These are phyloP conservation scores for Camelina neglecta DNA, from an alignment of 345 rosid genomes.

Conservation along the genomic window DNA sequence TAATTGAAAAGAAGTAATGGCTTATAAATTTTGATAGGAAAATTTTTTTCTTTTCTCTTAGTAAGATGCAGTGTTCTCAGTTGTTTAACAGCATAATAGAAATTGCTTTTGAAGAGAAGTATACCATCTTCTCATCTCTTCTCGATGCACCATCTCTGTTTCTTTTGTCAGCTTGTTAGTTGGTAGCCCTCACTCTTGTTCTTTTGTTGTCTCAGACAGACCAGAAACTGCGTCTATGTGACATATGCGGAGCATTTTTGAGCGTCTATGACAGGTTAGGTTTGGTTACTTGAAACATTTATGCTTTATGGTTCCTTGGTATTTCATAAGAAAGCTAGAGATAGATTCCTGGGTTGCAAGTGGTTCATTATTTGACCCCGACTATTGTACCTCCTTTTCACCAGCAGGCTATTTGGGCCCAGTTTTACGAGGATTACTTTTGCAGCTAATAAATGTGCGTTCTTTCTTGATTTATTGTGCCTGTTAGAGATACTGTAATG, in stretches of 20 bases:
- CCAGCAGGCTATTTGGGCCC: slow-evolving; percentile 99
- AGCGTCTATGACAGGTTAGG: slow-evolving; percentile 96
- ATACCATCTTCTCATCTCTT: slow-evolving; percentile 11
- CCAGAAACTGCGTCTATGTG: slow-evolving; percentile 99
- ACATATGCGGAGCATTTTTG: slow-evolving; percentile 99
- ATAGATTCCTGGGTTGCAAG: slow-evolving; percentile 75
- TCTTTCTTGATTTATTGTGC: slow-evolving; percentile 69
- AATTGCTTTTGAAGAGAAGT: slow-evolving; percentile 22
- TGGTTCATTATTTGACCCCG: slow-evolving; percentile 90
- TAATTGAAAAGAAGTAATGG: background rate
- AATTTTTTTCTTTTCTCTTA: background rate
- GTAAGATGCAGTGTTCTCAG: background rate
- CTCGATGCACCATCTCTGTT: background rate
- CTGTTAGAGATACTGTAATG: slow-evolving; percentile 51
- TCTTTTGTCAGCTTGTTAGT: background rate
- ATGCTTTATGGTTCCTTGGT: slow-evolving; percentile 41
- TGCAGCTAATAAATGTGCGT: slow-evolving; percentile 99
- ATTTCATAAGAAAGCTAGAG: slow-evolving; percentile 52
- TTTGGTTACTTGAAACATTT: slow-evolving; percentile 27
- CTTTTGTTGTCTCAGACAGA: slow-evolving; percentile 74
- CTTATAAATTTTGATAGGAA: background rate
- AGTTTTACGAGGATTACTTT: slow-evolving; percentile 99
- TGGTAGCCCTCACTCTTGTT: slow-evolving; percentile 17
- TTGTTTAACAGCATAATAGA: slow-evolving; percentile 15
- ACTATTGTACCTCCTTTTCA: slow-evolving; percentile 94